These are phyloP conservation scores for Wickerhamomyces hampshirensis DNA, from an alignment of 805 yeast genomes.

Conservation along the genomic window DNA sequence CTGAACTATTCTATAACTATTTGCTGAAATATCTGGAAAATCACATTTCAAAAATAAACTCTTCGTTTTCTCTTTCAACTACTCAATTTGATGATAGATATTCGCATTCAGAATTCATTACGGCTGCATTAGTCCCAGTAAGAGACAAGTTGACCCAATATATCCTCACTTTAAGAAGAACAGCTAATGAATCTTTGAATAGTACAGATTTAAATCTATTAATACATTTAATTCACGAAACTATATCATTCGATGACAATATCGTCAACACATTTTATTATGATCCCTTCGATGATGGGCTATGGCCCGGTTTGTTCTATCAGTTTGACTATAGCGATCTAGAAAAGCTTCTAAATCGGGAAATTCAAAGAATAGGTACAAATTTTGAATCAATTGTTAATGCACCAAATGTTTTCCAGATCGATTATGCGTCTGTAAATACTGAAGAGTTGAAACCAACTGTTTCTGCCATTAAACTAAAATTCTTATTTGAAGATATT, in stretches of 20 bases:
- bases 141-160: conserved; percentile 35
- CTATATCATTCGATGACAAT: conserved; percentile 31
- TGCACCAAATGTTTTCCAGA: conserved; percentile 36
- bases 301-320: conserved; percentile 27
- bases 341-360: conserved; percentile 45
- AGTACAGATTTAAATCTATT: conserved; percentile 19
- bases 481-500: conserved; percentile 39
- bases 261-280: conserved; percentile 38
- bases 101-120: conserved; percentile 36
- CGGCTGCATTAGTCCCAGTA: conserved; percentile 36
- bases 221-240: conserved; percentile 35
- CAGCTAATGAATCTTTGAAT: conserved; percentile 18
- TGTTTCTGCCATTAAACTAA: conserved; percentile 39
- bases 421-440: conserved; percentile 38
- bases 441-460: conserved; percentile 30
- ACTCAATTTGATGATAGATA: conserved; percentile 24
- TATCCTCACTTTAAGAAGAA: conserved; percentile 17
- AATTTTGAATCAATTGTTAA: conserved; percentile 41
- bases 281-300: conserved; percentile 27
- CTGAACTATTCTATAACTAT: conserved; percentile 49
- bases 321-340: conserved; percentile 24
- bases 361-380: conserved; percentile 37
- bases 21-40: conserved; percentile 40
- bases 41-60: conserved; percentile 36
- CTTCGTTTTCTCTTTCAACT: conserved; percentile 33